Evolutionary conservation across 192 early-diverging fungal genomes (phyloP).

Genomic region (Geranomyces variabilis): DNA sequence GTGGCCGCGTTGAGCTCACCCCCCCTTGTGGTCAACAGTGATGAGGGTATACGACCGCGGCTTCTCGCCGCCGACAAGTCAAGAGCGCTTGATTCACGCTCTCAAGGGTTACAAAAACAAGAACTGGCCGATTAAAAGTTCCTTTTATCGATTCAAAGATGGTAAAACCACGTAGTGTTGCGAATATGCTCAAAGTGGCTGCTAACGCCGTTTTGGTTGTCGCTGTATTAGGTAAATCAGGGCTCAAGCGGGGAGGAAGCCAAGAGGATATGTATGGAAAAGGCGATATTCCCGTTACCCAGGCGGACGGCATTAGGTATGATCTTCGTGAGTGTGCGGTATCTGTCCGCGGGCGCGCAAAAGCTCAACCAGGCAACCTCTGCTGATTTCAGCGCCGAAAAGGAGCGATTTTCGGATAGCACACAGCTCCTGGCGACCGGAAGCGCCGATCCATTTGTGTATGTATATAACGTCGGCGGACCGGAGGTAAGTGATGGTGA

Average conservation of each 20-base stretch:
- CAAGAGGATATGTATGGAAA: conserved; percentile 51
- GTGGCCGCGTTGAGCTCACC: too few species aligned
- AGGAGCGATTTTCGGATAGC: conserved; percentile 29
- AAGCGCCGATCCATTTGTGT: conserved; percentile 80
- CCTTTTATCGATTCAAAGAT: conserved; percentile 74
- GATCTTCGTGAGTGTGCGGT: conserved; percentile 5
- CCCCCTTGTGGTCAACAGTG: too few species aligned
- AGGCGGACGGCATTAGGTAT: conserved; percentile 26
- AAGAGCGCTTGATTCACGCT: conserved; percentile 72
- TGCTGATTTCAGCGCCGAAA: not conserved
- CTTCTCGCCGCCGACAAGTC: conserved; percentile 72
- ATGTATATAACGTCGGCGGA: conserved; percentile 66
- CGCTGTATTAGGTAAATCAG: not conserved
- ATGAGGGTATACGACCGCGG: conserved; percentile 91
- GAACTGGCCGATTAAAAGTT: conserved; percentile 93
- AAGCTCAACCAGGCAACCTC: not conserved
- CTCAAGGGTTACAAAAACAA: conserved; percentile 91
- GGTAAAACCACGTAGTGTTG: conserved; percentile 57
- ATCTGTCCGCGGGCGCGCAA: not conserved
- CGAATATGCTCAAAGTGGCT: too few species aligned
- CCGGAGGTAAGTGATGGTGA: conserved; percentile 27
- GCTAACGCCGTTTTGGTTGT: not conserved
- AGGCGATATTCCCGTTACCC: conserved; percentile 30
- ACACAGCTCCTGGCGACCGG: conserved; percentile 72
- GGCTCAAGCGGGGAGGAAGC: conserved; percentile 20